Evolutionary conservation across 2,329 filamentous ascomycete genomes (phyloP), one percentile per base, ranked within the genome.

Genomic region (Trichoderma endophyticum): DNA sequence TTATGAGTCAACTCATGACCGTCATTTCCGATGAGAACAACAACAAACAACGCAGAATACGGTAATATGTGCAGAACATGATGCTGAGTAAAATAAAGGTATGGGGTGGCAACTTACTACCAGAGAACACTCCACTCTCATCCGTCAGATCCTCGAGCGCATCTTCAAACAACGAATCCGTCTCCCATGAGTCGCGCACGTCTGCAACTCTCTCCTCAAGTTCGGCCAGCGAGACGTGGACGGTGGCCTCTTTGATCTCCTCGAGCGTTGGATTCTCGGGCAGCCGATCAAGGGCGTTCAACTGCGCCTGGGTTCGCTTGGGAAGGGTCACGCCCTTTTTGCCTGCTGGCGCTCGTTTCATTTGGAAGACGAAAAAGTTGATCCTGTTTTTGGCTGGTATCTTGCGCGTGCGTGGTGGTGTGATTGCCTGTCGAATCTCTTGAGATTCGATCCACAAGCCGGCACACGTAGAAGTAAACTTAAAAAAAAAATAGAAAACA

Each of bases 81-180:
- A 32, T 24, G 30, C 56, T 8, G 28, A 60, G 28, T 21, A 8
- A 51, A 39, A 11, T 30, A 24, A 54, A 67, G 43, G 8, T 12
- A 32, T 30, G 18, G 36, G 36, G 54, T 54, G 54, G 21, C 64
- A 70, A 80, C 81, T 81, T 78, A 86, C 87, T 83, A 77, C 85
- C 83, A 70, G 76, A 77, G 48, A 79, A 76, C 75, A 80, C 83
- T 73, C 84, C 83, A 76, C 84, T 80, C 39, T 90, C 87, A 59
- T 89, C 85, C 59, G 83, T 82, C 73, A 91, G 78, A 71, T 89
- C 86, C 70, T 90, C 87, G 68, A 92, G 83, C 39, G 86, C 84
- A 76, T 91, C 90, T 73, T 89, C 89, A 73, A 89, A 90, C 3
- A 92, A 80, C 30, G 89, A 91, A 74, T 91, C 87, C 6, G 86